Evolutionary conservation across 2,329 filamentous ascomycete genomes (phyloP).

Genomic region (Epichloe hybrida): DNA sequence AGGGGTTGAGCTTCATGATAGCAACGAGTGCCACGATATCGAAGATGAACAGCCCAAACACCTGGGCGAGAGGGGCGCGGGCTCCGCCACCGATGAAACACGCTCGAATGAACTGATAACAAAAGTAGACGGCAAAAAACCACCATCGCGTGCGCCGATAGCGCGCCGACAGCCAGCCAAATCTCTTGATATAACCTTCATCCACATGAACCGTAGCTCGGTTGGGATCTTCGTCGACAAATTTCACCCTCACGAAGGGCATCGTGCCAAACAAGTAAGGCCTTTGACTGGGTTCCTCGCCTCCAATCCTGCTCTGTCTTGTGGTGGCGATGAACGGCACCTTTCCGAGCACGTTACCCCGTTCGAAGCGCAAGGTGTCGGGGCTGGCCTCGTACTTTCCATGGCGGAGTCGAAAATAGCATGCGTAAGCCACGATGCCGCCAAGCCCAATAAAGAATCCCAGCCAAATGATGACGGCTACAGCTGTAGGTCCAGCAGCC

Average conservation of each 20-base stretch:
- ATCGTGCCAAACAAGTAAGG: conserved; percentile 28
- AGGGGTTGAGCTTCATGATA: conserved; percentile 50
- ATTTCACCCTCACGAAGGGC: conserved; percentile 39
- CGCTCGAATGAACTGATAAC: conserved; percentile 62
- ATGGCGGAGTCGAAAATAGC: conserved; percentile 41
- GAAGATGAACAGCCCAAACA: conserved; percentile 55
- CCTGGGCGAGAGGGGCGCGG: conserved; percentile 48
- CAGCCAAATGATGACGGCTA: conserved; percentile 52
- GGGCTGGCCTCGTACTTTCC: conserved; percentile 37
- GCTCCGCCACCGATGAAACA: conserved; percentile 59
- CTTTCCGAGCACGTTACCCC: conserved; percentile 34
- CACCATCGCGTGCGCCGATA: conserved; percentile 62
- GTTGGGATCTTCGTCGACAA: conserved; percentile 31
- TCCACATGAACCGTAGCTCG: conserved; percentile 46
- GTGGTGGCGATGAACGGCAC: conserved; percentile 41
- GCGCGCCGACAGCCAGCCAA: conserved; percentile 60
- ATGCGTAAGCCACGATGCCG: conserved; percentile 42
- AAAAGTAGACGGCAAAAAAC: conserved; percentile 57
- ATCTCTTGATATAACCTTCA: conserved; percentile 47
- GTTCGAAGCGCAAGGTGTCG: conserved; percentile 41
- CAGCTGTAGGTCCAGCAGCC: conserved; percentile 44
- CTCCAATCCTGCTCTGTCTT: conserved; percentile 33
- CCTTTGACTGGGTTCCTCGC: conserved; percentile 30
- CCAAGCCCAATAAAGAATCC: conserved; percentile 46
- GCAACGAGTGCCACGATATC: conserved; percentile 50